Base-by-base conservation (phyloP, 2,329 filamentous ascomycete species). In the Reticulascus tulasneorum region DNA sequence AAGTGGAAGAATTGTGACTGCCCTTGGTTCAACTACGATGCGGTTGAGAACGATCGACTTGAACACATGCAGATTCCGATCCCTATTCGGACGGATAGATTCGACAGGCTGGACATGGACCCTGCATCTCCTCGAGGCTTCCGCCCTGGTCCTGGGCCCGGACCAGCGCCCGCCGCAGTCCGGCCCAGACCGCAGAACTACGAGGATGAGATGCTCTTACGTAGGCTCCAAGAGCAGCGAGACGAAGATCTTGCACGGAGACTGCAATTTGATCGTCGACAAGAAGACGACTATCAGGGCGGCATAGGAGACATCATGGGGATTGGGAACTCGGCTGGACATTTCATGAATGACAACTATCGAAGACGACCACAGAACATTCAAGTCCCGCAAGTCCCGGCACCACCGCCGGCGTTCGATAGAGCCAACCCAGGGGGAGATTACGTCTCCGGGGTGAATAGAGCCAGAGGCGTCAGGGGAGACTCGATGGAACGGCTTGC, bases 1-100 rank as follows among this genome's bases (percentile, higher is more conserved):
- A 84, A 84, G 49, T 94, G 88, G 87, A 91, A 87, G 62, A 80
- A 72, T 1, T 94, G 88, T 53, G 79, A 85, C 35, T 94, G 88
- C 47, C 82, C 85, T 0, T 86, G 81, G 79, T 89, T 90, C 66
- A 85, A 81, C 54, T 77, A 81, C 49, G 71, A 77, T 18, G 46
- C 56, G 4, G 55, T 64, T 6, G 76, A 79, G 33, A 64, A 63
- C 10, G 79, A 84, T 45, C 66, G 66, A 4, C 55, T 77, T 9
- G 65, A 71, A 11, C 69, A 77, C 40, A 70, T 78, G 63, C 62
- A 69, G 25, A 58, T 73, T 6, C 67, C 71, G 2, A 54, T 62
- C 23, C 58, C 62, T 7, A 55, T 58, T 25, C 50, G 24, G 15
- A 23, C 26, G n/a, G 24, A 23, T n/a, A 29, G 33, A 11, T 24